Conservation (phyloP, 164 flowering plant genomes). For the Protea cynaroides region DNA sequence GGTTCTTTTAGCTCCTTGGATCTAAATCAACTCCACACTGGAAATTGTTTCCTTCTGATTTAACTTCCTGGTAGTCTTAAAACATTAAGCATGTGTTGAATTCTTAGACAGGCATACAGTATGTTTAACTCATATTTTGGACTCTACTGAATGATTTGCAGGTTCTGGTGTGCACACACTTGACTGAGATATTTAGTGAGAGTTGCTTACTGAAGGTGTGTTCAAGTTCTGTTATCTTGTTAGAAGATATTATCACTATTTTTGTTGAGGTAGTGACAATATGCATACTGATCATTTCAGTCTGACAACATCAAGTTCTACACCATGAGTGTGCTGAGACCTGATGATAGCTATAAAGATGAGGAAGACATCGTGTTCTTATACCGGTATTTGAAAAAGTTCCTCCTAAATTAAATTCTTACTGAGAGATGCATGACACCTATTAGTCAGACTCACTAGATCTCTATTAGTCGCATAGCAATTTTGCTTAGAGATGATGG, state of each 20-base stretch:
- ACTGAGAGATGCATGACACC: background rate
- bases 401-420: background rate
- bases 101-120: background rate
- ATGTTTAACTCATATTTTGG: background rate
- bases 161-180: constrained; percentile 92
- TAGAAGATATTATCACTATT: background rate
- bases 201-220: constrained; percentile 54
- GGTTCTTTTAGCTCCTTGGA: too few species aligned
- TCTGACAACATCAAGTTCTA: constrained; percentile 66
- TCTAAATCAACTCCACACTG: background rate
- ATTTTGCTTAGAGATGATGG: too few species aligned
- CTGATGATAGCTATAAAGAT: constrained; percentile 40
- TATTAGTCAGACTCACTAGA: background rate
- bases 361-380: constrained; percentile 76
- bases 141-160: constrained; percentile 19
- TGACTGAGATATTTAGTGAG: constrained; percentile 72
- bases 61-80: background rate
- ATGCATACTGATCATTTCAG: constrained; percentile 29
- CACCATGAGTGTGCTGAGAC: constrained; percentile 92
- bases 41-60: background rate
- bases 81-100: background rate
- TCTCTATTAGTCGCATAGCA: background rate
- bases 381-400: constrained; percentile 48
- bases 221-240: constrained; percentile 1
- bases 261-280: constrained; percentile 5